phyloP scores from a whole-genome alignment of 306 rosid species.

The Leucaena leucocephala region DNA sequence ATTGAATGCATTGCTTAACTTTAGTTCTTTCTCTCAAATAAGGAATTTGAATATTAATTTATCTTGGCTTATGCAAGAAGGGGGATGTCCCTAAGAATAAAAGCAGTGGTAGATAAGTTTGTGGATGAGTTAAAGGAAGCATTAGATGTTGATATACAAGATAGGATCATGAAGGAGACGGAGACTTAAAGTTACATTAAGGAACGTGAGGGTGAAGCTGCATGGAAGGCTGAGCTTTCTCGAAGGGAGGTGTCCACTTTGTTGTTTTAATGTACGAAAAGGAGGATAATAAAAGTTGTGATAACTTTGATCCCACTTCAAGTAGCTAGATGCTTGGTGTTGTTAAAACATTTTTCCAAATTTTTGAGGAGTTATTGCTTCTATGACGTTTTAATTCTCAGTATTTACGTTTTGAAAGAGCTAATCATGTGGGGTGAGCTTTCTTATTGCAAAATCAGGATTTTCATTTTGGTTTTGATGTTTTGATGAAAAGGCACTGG shows the following conservation, averaged over 20 bases:
- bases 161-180: constrained; percentile 92
- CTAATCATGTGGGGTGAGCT: background rate
- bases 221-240: constrained; percentile 99
- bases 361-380: background rate
- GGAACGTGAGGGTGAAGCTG: constrained; percentile 42
- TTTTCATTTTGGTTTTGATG: background rate
- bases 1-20: background rate
- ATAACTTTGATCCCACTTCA: background rate
- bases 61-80: background rate
- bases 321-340: background rate
- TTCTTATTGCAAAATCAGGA: background rate
- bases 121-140: constrained; percentile 94
- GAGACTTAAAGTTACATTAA: constrained; percentile 97
- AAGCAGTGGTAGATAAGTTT: constrained; percentile 90
- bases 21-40: too few relatives aligned
- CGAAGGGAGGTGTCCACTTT: constrained; percentile 78
- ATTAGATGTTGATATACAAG: constrained; percentile 89
- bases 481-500: background rate
- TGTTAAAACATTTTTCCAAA: constrained; percentile 13
- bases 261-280: background rate
- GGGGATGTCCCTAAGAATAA: constrained; percentile 82
- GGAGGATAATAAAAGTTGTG: background rate
- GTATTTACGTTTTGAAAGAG: background rate
- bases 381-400: background rate
- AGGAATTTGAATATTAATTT: background rate